Evolutionary conservation across 371 early-diverging fungal genomes (phyloP).

Genomic region (Mortierella sp.): DNA sequence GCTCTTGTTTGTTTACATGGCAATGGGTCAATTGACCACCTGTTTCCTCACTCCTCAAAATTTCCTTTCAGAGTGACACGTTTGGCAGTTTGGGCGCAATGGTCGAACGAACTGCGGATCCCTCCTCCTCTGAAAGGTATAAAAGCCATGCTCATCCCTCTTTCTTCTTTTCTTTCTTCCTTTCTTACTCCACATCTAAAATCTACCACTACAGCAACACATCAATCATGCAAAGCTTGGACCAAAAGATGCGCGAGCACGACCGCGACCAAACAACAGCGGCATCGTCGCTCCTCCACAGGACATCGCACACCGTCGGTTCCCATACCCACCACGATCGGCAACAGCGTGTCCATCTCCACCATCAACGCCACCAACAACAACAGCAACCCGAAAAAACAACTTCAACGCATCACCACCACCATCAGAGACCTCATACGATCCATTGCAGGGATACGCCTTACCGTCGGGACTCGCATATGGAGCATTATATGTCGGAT

Average conservation of each 20-base stretch:
- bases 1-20: not conserved
- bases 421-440: not conserved
- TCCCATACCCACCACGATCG: not conserved
- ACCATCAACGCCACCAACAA: not conserved
- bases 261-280: not conserved
- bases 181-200: not conserved
- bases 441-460: not conserved
- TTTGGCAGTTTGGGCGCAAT: not conserved
- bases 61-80: not conserved
- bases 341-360: not conserved
- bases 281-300: not conserved
- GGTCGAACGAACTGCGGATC: not conserved
- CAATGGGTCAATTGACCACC: not conserved
- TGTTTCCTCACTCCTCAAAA: not conserved
- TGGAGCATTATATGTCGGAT: constrained; percentile 1
- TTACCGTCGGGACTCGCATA: not conserved
- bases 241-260: not conserved
- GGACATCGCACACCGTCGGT: not conserved
- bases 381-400: not conserved
- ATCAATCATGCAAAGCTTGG: not conserved
- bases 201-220: not conserved
- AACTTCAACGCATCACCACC: not conserved
- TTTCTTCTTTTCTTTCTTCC: not conserved
- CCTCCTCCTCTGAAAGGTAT: not conserved
- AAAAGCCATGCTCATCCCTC: not conserved